Evolutionary conservation across 2,329 filamentous ascomycete species (phyloP), one percentile per base, ranked within the genome.

Genomic region (Magnaporthiopsis poae): DNA sequence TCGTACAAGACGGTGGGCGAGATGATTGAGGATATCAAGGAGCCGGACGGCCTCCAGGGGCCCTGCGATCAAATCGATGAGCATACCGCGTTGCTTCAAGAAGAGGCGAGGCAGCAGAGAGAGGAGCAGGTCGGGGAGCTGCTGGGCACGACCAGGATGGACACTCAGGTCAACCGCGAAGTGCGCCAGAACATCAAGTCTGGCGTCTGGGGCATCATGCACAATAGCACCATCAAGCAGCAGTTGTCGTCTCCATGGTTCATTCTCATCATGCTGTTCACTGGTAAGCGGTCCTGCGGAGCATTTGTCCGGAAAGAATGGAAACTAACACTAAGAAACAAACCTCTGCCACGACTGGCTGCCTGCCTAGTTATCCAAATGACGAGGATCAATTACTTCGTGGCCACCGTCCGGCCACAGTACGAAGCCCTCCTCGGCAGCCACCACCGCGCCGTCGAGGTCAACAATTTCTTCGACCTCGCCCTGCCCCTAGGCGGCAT

Each of bases 351-450:
- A 11, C 35, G 35, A 12, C 11, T 62, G 27, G 15, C 13, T 72
- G 12, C 36, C 36, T 15, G 5, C 36, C 36, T 39, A 35, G 82
- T 90, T 39, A 77, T 90, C 59, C 88, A 90, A 75, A 90, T 90
- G 87, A 88, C 88, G 2, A 84, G 89, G 36, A 96, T 96, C 82
- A 96, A 96, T 78, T 96, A 92, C 80, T 96, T 96, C 74, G 91
- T 96, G 65, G 91, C 92, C 3, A 96, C 92, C 2, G 88, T 96
- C 69, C 84, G 90, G 1, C 83, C 88, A 1, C 92, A 97, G 75
- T 96, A 96, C 77, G 84, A 87, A 61, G 88, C 88, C 71, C 84
- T 97, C 11, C 85, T 96, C 21, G 81, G 81, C 62, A 86, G 86
- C 13, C 80, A 81, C 68, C 75, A 79, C 1, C 81, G 83, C 67